Conservation (phyloP, 495 filamentous ascomycete species). For the Penicillium taxi region DNA sequence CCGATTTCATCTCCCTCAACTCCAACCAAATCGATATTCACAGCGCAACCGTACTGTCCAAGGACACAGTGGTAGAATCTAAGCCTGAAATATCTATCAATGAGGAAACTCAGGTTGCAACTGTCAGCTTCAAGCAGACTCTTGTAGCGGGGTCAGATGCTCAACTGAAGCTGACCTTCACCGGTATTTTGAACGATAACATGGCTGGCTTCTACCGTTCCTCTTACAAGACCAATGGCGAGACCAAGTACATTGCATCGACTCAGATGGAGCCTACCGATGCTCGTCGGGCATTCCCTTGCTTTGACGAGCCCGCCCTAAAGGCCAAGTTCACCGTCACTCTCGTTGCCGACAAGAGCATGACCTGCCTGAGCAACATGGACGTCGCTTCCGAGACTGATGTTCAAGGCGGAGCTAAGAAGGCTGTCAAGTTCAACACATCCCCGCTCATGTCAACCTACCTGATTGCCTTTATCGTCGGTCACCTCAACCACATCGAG, state of each 20-base stretch:
- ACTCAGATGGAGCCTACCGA: conserved; percentile 64
- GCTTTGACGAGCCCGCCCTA: conserved; percentile 63
- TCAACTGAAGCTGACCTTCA: conserved; percentile 53
- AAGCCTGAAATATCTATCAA: conserved; percentile 47
- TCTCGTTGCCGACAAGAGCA: conserved; percentile 52
- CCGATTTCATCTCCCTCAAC: conserved; percentile 80
- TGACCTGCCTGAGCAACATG: conserved; percentile 65
- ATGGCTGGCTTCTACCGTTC: conserved; percentile 66
- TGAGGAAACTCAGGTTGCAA: conserved; percentile 53
- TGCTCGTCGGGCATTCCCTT: conserved; percentile 58
- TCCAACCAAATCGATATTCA: conserved; percentile 80
- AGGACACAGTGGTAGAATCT: conserved; percentile 42
- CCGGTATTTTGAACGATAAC: conserved; percentile 56
- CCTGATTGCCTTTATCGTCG: conserved; percentile 60
- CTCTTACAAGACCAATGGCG: conserved; percentile 52
- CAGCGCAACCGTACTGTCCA: conserved; percentile 52
- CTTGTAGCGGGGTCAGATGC: conserved; percentile 52
- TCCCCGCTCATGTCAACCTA: conserved; percentile 64
- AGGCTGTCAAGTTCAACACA: conserved; percentile 59
- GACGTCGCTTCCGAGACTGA: conserved; percentile 52
- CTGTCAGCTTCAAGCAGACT: conserved; percentile 50
- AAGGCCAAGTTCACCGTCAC: conserved; percentile 62
- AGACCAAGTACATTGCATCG: conserved; percentile 52
- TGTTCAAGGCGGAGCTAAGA: conserved; percentile 47
- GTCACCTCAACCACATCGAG: conserved; percentile 58